Base-by-base conservation (phyloP, 176 grass and related monocot genomes). In the Raddia guianensis region DNA sequence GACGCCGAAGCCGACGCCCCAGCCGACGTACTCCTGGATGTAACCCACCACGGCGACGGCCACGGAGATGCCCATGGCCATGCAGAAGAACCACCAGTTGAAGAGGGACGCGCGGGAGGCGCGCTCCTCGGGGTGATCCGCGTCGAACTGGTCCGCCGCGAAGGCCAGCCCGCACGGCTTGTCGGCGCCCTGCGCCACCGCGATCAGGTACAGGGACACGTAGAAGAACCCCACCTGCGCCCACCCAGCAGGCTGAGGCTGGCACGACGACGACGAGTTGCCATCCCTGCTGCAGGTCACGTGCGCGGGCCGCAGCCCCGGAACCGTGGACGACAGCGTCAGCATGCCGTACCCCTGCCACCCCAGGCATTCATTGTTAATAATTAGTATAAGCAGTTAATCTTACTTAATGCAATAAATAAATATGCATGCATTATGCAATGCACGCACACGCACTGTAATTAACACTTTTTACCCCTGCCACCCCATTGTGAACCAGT, bases 101-200 rank as follows among this genome's bases (percentile, higher is more conserved):
- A 94, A 94, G 86, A 94, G 88, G 33, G 92, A 87, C 11, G 68
- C 86, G 18, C 77, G 75, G 15, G 64, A 47, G 49, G 58, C 72
- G 80, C 70, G 16, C 76, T 89, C 89, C 37, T 45, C 37, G 2
- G 59, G 80, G 76, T 91, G 71, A 15, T 73, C 55, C 3, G 76
- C 15, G 75, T 94, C 89, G 80, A 94, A 94, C 54, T 94, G 88
- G 65, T 94, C 92, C 0, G 92, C 89, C 2, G 83, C 92, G 50
- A 94, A 94, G 0, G 89, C 89, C 10, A 70, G 68, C 6, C 66
- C 67, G 71, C 89, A 94, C 0, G 92, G 92, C 54, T 84, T 89
- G 65, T 94, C 69, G 16, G 71, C 70, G 40, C 85, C 83, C 73
- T 91, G 79, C 0, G 88, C 86, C 0, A 94, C 0, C 18, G 92